Conservation (phyloP, 2,329 filamentous ascomycete species). For the Cladorrhinum sp. region DNA sequence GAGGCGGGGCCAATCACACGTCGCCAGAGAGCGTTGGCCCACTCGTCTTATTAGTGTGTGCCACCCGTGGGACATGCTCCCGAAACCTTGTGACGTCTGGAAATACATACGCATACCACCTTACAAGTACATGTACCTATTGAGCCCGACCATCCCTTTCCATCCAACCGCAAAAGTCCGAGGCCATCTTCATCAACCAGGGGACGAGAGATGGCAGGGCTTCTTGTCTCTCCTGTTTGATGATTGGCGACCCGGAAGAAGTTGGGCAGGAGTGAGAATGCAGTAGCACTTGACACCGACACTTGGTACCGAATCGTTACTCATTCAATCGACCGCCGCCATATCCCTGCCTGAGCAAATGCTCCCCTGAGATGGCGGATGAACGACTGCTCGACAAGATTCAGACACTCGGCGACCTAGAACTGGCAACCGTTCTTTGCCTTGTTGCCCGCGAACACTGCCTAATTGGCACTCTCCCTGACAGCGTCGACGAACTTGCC, state of each 20-base stretch:
- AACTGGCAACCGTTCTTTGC: constrained; percentile 80
- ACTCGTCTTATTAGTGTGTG: too few species aligned
- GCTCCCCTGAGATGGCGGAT: constrained; percentile 53
- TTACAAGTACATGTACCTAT: neutral
- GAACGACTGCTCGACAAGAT: constrained; percentile 62
- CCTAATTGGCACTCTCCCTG: constrained; percentile 65
- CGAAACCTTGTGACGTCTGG: neutral
- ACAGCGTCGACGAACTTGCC: constrained; percentile 60
- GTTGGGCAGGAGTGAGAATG: neutral
- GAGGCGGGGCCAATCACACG: constrained; percentile 18
- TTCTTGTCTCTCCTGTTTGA: neutral
- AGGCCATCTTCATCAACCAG: neutral
- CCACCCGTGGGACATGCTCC: neutral
- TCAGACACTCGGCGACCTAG: constrained; percentile 78
- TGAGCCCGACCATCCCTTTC: neutral
- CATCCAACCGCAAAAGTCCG: too few species aligned
- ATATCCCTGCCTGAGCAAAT: neutral
- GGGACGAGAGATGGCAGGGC: neutral
- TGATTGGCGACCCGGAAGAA: neutral
- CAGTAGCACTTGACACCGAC: neutral
- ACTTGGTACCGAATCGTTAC: neutral
- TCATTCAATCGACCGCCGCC: neutral
- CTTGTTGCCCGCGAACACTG: constrained; percentile 82
- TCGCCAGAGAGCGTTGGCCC: constrained; percentile 9
- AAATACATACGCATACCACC: neutral